Evolutionary conservation across 2,329 filamentous ascomycete genomes (phyloP), one percentile per base, ranked within the genome.

Genomic region (Sclerotinia sclerotiorum): DNA sequence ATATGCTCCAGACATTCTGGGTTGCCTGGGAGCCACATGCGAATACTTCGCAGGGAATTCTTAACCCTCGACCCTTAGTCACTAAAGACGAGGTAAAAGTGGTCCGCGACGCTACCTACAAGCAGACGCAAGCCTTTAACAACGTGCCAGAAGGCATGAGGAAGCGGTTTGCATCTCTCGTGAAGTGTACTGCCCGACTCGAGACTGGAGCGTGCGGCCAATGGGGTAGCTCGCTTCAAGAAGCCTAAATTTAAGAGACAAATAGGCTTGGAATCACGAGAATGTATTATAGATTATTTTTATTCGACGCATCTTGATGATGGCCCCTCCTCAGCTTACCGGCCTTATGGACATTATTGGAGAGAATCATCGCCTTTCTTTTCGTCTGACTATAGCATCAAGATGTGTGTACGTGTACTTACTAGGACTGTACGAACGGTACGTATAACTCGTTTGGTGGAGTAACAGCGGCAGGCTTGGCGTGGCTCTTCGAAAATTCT

Each of bases 31-130:
- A 1, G 60, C 46, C 3, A 62, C 60, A 5, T 46, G 46, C 15
- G 24, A 49, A 0, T 62, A 51, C 15, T 39, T 3, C 32, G 60
- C 1, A 35, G 35, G n/a, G 60, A 62, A 11, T 62, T 62, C 58
- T 8, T 51, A 2, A 24, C 10, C 0, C 2, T 15, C 17, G 27
- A 11, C 46, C 60, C 60, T 27, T 0, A 2, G 32, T 24, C 4
- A 62, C 60, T 21, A 29, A 62, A n/a, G 60, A 13, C 29, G 60
- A 62, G n/a, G 60, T 62, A 5, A 62, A 39, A n/a, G 51, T 62
- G 60, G 60, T 35, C 1, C 60, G 60, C 13, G 60, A 44, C 4
- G 21, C 46, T 3, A 21, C 32, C 0, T 62, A 62, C 32, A 51
- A 62, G 46, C n/a, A 46, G 1, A 4, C 51, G 3, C 21, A 0